Base-by-base conservation (phyloP, 2,329 filamentous ascomycete species). In the Arthrobotrys sinensis region DNA sequence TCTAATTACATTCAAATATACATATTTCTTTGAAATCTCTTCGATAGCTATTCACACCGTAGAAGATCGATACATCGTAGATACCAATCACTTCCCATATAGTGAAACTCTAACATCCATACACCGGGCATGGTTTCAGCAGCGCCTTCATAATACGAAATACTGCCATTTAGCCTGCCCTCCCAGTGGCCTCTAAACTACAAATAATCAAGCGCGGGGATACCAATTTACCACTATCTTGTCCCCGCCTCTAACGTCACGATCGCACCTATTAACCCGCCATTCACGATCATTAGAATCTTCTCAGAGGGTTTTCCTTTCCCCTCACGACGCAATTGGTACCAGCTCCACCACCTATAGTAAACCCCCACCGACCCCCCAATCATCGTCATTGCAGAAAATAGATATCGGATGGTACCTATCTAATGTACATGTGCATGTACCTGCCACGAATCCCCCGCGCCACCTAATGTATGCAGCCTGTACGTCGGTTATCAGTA, bases 391-490 rank as follows among this genome's bases (percentile, higher is more conserved):
- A 63, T 68, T 53, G 62, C 60, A 60, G 53, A 46, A n/a, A 43
- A 60, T 57, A 57, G 32, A 38, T 21, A 52, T 53, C 24, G 34
- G 50, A 53, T 53, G 50, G 50, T 34, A 53, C 48, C 46, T 52
- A 52, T 52, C 48, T n/a, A 38, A 57, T 40, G 19, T 43, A n/a
- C 2, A 60, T 43, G 8, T 60, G 55, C 55, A 60, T 60, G 55
- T 60, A 60, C 55, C 55, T 36, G 19, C 55, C 55, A 60, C 55
- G 36, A 60, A 60, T 43, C 55, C 36, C 34, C 55, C 55, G 55
- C 55, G 55, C 55, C 55, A 60, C 55, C 34, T 60, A 60, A 60
- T 60, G 34, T 43, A 60, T 60, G 55, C 55, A 60, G 7, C 32
- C 34, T 57, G 50, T 36, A 52, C 24, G 55, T 60, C 55, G 55